These are phyloP conservation scores for Deinandra increscens DNA, from an alignment of 129 eudicot species.

Conservation along the genomic window DNA sequence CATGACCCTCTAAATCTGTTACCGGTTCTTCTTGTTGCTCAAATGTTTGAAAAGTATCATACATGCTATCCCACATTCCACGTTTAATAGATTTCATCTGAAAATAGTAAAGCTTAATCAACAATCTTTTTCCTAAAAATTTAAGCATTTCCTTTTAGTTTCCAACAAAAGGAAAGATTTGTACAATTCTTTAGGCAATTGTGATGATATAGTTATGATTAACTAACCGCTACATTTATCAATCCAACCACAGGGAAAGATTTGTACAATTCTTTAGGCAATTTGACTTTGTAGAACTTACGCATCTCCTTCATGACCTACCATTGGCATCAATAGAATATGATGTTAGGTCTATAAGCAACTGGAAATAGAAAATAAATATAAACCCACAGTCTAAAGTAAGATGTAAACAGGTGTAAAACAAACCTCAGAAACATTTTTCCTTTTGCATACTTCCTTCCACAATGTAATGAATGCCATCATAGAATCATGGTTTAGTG, in stretches of 20 bases:
- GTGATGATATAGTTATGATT: slow-evolving; percentile 11
- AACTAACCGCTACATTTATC: slow-evolving; percentile 40
- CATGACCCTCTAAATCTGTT: slow-evolving; percentile 27
- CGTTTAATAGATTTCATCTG: slow-evolving; percentile 69
- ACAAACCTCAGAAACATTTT: slow-evolving; percentile 49
- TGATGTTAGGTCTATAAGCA: slow-evolving; percentile 2
- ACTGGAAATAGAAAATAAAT: neutral
- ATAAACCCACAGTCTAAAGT: neutral
- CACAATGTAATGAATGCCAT: slow-evolving; percentile 55
- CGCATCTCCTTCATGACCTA: slow-evolving; percentile 35
- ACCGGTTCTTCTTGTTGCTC: slow-evolving; percentile 30
- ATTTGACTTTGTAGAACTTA: slow-evolving; percentile 26
- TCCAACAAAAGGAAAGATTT: neutral
- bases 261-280: slow-evolving; percentile 8
- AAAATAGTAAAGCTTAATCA: slow-evolving; percentile 7
- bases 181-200: too few species aligned
- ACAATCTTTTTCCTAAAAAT: slow-evolving; percentile 1
- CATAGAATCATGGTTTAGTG: slow-evolving; percentile 35
- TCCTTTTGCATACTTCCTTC: slow-evolving; percentile 62
- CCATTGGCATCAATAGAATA: slow-evolving; percentile 4
- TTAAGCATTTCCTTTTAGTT: neutral
- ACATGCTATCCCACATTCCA: slow-evolving; percentile 87
- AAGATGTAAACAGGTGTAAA: slow-evolving; percentile 8
- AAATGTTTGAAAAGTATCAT: slow-evolving; percentile 55
- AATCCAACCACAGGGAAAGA: slow-evolving; percentile 34